Base-by-base conservation (phyloP, 208 protist genomes). In the Crithidia mellificae region DNA sequence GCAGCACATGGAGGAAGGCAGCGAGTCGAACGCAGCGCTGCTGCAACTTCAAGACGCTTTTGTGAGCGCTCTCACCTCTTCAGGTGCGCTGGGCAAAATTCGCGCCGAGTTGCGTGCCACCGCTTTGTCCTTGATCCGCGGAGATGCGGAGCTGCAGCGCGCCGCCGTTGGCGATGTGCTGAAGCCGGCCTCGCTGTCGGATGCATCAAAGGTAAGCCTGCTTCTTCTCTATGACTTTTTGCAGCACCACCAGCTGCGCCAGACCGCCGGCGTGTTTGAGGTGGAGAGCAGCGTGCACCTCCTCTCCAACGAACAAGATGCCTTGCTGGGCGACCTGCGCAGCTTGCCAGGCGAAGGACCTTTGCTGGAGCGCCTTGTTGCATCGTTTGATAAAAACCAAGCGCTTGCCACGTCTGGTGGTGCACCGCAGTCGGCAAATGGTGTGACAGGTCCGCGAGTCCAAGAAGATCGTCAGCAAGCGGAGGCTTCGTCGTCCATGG, bases 151-250 rank as follows among this genome's bases (percentile, higher is more conserved):
- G 20, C 55, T 95, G 30, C 65, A 79, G 34, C 53, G 68, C 1
- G 83, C 77, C 0, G 73, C 83, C 8, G 66, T 91, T 19, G 83
- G 81, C 1, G 22, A 74, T 7, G 56, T 68, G 0, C 52, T 78
- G 7, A 54, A 54, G 4, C 78, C 78, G 1, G 24, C 46, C 17
- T 22, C 61, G 9, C 49, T 86, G 2, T 44, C 78, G 3, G 36
- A 67, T 11, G 47, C 53, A 20, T 68, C 77, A 3, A 78, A 84
- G 17, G 34, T 93, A 12, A 56, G 77, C 8, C 72, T 95, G 4
- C 72, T 95, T 12, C 63, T 95, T 7, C 80, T 95, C 19, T 64
- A 87, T 32, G 85, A 95, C 24, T 95, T 95, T 68, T 56, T 93
- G 0, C 50, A 74, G 41, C 27, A 66, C n/a, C 63, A 91, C n/a